Base-by-base conservation (phyloP, 83 land plant genomes). In the Thuja plicata region DNA sequence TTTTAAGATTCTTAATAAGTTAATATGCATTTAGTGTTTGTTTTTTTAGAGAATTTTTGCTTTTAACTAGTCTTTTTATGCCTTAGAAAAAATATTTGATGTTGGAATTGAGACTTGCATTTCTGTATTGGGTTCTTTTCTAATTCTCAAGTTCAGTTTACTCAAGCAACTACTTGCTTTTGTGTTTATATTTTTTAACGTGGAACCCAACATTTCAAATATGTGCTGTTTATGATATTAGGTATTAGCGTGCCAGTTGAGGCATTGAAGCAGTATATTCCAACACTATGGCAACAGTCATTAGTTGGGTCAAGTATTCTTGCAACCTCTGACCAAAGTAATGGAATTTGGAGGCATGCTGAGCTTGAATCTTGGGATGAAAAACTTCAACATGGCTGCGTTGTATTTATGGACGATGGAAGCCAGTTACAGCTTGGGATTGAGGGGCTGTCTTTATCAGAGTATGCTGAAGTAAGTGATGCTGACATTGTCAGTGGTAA, bases 351-450 rank as follows among this genome's bases (percentile, higher is more conserved):
- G 99, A 94, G 92, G 89, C 88, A 90, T 88, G 99, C 99, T 34
- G 99, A 98, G 88, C 97, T 98, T 84, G 96, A 96, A 88, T 92
- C 95, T 13, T 98, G 98, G 98, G 93, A 98, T 91, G 95, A 94
- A 16, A 81, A 90, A 66, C 89, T 90, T 17, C 88, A 89, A 45
- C 11, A 38, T 83, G 99, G 92, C 40, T 54, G 88, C 35, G 94
- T 97, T 84, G 94, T 96, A 38, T 98, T 98, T 83, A 87, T 86
- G 86, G 95, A 94, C 85, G 96, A 97, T 90, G 99, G 99, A 83
- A 94, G 92, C 86, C 92, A 94, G n/a, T 79, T 88, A 40, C 91
- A 94, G 71, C 94, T 97, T 88, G 93, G 93, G 32, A 74, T 70
- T 77, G 96, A 98, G 12, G 90, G 91, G 16, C 91, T 98, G 7